Percentiles rank a stretch among this genome's conserved stretches.
phyloP scores from a whole-genome alignment of 2,329 filamentous ascomycete species.

The Talaromyces verruculosus region DNA sequence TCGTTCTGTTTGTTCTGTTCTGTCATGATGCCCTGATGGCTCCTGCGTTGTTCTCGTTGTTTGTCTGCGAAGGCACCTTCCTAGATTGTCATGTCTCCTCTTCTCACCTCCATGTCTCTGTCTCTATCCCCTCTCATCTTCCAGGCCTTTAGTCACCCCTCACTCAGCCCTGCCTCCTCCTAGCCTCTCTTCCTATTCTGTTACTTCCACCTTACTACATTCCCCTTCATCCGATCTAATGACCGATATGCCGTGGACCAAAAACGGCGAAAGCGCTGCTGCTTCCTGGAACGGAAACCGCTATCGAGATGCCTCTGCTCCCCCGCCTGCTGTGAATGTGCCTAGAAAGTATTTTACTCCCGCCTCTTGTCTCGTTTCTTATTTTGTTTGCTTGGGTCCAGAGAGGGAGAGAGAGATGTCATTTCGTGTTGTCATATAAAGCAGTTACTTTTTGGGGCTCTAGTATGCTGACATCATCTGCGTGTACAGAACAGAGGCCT shows the following conservation, averaged over 20 bases:
- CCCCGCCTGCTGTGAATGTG: conserved; percentile 18
- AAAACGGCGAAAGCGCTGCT: conserved; percentile 4
- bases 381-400: background rate
- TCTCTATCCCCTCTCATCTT: background rate
- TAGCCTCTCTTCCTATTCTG: background rate
- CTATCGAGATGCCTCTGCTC: conserved; percentile 18
- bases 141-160: background rate
- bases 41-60: background rate
- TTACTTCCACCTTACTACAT: background rate
- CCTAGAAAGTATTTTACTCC: conserved; percentile 14
- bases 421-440: background rate
- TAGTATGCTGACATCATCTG: conserved; percentile 7
- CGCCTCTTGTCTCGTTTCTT: background rate
- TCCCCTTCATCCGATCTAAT: background rate
- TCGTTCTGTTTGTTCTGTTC: background rate
- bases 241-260: conserved; percentile 17
- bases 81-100: background rate
- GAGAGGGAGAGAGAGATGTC: background rate
- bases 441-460: background rate
- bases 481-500: conserved; percentile 78
- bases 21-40: background rate
- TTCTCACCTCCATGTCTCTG: too few species aligned
- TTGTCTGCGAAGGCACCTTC: background rate
- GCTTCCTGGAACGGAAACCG: conserved; percentile 18
- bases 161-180: background rate